Conservation (phyloP, 1,284 basidiomycete species). For the Prillingera fragicola region DNA sequence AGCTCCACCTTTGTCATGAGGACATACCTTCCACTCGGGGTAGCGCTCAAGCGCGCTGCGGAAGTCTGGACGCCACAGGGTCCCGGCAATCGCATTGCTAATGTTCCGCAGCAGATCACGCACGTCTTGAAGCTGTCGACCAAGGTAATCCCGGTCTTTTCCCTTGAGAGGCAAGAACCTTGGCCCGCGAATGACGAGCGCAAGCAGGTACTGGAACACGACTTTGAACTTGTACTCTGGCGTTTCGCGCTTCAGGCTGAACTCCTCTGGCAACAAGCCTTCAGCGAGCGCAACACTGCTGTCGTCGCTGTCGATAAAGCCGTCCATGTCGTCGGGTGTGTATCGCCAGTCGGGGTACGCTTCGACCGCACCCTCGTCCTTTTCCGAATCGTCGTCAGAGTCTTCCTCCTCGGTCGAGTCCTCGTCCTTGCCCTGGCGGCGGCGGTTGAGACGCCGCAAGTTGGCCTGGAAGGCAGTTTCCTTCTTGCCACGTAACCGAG, state of each 20-base stretch:
- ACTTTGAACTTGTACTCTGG: constrained; percentile 51
- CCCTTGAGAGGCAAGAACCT: constrained; percentile 23
- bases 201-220: constrained; percentile 76
- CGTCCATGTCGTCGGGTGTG: constrained; percentile 50
- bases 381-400: constrained; percentile 43
- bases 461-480: constrained; percentile 33
- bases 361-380: constrained; percentile 18
- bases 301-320: constrained; percentile 60
- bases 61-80: constrained; percentile 68
- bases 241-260: constrained; percentile 65
- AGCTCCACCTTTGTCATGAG: no score
- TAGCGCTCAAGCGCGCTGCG: constrained; percentile 60
- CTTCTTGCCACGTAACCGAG: constrained; percentile 25
- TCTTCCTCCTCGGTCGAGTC: constrained; percentile 21
- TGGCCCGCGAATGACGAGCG: constrained; percentile 58
- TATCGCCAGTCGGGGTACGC: constrained; percentile 36
- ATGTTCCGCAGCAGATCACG: neutral
- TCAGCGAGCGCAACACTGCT: no score
- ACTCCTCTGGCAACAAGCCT: constrained; percentile 65
- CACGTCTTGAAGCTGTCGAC: constrained; percentile 13
- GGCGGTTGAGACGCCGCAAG: constrained; percentile 30
- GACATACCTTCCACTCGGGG: constrained; percentile 57
- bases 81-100: constrained; percentile 59
- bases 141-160: constrained; percentile 25
- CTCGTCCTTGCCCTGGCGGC: constrained; percentile 13